Conservation (phyloP, 306 rosid species). For the Neltuma alba region DNA sequence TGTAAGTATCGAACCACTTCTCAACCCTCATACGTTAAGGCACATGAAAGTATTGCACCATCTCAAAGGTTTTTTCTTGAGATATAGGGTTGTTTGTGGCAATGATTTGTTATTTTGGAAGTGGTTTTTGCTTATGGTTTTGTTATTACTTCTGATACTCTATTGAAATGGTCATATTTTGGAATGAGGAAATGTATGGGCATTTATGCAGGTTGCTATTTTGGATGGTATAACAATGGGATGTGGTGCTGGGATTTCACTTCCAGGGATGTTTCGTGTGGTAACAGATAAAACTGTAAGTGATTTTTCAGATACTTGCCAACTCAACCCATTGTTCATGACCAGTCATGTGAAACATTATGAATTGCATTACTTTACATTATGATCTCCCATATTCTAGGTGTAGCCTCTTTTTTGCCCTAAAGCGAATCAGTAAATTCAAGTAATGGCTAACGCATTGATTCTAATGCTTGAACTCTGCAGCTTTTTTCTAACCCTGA, state of each 20-base stretch:
- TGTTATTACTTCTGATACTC: neutral
- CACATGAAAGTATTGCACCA: slow-evolving; percentile 68
- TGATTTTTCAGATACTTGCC: slow-evolving; percentile 25
- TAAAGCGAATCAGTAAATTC: slow-evolving; percentile 18
- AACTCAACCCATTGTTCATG: neutral
- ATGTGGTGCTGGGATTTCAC: slow-evolving; percentile 89
- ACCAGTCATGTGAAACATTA: neutral
- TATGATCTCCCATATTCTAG: neutral
- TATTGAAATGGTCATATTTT: neutral
- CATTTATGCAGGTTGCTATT: slow-evolving; percentile 70
- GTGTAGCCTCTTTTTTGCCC: neutral
- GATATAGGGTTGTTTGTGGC: slow-evolving; percentile 31
- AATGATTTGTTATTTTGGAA: neutral
- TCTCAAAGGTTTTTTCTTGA: slow-evolving; percentile 28
- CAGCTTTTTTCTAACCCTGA: slow-evolving; percentile 88
- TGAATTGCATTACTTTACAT: neutral
- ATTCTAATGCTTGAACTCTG: slow-evolving; percentile 31
- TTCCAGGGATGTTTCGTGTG: slow-evolving; percentile 86
- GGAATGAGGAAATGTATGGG: slow-evolving; percentile 24
- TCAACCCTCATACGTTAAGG: slow-evolving; percentile 55
- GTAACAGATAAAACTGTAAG: slow-evolving; percentile 93
- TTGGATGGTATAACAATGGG: slow-evolving; percentile 93
- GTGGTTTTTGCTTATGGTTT: slow-evolving; percentile 18
- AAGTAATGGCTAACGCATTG: neutral
- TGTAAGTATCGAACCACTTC: slow-evolving; percentile 57